Conservation (phyloP, 768 basidiomycete species). For the Pisolithus marmoratus region DNA sequence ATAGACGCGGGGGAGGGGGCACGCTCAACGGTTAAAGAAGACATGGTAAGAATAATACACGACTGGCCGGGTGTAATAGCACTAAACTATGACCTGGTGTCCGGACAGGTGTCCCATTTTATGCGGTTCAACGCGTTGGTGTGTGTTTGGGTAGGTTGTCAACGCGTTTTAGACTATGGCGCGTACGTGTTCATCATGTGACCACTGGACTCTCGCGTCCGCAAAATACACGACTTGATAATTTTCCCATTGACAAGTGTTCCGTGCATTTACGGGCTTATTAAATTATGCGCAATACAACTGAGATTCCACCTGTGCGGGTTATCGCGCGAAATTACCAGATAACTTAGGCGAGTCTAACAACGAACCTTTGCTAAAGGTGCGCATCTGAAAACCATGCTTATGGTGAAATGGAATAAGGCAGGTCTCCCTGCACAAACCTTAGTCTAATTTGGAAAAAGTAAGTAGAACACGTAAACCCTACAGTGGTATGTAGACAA, state of each 20-base stretch:
- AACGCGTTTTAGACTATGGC: not conserved
- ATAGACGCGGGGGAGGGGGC: conserved; percentile 16
- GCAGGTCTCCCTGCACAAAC: no score
- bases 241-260: no score
- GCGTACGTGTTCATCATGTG: not conserved
- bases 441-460: not conserved
- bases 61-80: not conserved
- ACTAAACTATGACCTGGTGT: no score
- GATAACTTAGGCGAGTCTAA: no score
- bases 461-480: conserved; percentile 23
- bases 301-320: no score
- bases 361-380: no score
- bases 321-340: no score
- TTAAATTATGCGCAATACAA: no score
- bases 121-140: not conserved
- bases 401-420: no score
- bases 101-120: not conserved
- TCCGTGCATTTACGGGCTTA: no score
- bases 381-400: no score
- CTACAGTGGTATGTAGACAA: conserved; percentile 13
- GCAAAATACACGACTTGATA: not conserved
- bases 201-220: no score
- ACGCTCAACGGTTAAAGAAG: conserved; percentile 14
- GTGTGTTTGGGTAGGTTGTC: not conserved
- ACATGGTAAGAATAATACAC: conserved; percentile 16